A percentile compares a stretch with the other conserved stretches of the same genome.
phyloP scores from a whole-genome alignment of 2,329 filamentous ascomycete species.

The Pseudogymnoascus sp. region DNA sequence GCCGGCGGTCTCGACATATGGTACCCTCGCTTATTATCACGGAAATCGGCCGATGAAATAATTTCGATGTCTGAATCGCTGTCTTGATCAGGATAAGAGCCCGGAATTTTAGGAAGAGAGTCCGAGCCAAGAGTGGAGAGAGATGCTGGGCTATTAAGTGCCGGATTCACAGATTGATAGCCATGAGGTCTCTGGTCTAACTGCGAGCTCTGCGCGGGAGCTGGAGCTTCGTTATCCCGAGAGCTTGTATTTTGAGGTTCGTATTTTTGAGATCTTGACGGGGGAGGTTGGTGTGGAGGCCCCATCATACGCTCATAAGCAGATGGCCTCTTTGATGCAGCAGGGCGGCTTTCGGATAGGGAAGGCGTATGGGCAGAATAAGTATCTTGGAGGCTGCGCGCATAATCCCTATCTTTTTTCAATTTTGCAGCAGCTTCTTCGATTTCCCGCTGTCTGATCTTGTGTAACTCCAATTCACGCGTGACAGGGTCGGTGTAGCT shows the following conservation, averaged over 20 bases:
- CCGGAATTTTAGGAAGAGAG: background rate
- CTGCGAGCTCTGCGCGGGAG: background rate
- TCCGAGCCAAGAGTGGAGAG: background rate
- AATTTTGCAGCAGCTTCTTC: slow-evolving; percentile 34
- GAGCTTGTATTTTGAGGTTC: background rate
- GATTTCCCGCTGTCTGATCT: slow-evolving; percentile 25
- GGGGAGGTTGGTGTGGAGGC: slow-evolving; percentile 11
- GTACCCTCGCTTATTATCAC: slow-evolving; percentile 21
- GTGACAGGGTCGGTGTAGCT: slow-evolving; percentile 12
- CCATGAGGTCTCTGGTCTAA: background rate
- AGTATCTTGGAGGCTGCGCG: slow-evolving; percentile 23
- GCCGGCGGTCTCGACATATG: background rate
- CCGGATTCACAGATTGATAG: background rate
- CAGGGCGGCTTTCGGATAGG: background rate
- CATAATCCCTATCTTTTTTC: slow-evolving; percentile 31
- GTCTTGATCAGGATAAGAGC: slow-evolving; percentile 7
- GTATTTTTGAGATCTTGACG: slow-evolving; percentile 9
- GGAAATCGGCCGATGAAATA: slow-evolving; percentile 24
- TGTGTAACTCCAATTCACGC: background rate
- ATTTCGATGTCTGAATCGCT: slow-evolving; percentile 28
- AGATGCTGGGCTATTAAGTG: background rate
- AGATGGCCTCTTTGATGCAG: slow-evolving; percentile 16
- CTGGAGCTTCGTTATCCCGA: background rate
- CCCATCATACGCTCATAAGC: slow-evolving; percentile 26
- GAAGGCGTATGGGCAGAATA: background rate